A percentile compares a stretch with the other conserved stretches of the same genome.
phyloP scores from a whole-genome alignment of 2,329 filamentous ascomycete genomes.

The Pseudogymnoascus sp. region DNA sequence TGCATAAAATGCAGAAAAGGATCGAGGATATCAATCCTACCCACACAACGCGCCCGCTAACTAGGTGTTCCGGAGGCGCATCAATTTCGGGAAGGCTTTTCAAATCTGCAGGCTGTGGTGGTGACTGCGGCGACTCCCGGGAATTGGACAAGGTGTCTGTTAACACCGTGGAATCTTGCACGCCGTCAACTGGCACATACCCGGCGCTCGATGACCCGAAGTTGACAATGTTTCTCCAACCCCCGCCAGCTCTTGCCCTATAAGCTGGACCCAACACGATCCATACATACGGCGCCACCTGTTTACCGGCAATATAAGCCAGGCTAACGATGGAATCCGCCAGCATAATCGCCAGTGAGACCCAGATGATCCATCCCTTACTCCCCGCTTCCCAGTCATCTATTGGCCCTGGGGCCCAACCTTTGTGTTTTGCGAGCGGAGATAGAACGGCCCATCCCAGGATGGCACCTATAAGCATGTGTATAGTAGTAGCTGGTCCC shows the following conservation, averaged over 20 bases:
- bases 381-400: constrained; percentile 86
- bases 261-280: constrained; percentile 33
- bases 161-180: constrained; percentile 17
- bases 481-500: constrained; percentile 88
- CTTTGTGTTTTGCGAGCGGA: constrained; percentile 74
- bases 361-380: constrained; percentile 98
- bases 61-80: constrained; percentile 75
- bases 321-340: constrained; percentile 87
- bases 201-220: constrained; percentile 19
- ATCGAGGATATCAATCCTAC: constrained; percentile 74
- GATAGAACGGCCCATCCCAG: constrained; percentile 89
- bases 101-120: neutral
- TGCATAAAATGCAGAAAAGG: constrained; percentile 70
- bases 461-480: constrained; percentile 88
- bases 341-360: constrained; percentile 93
- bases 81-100: constrained; percentile 51
- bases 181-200: constrained; percentile 24
- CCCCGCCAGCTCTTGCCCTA: constrained; percentile 24
- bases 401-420: constrained; percentile 85
- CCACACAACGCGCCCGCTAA: constrained; percentile 63
- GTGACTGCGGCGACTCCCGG: neutral
- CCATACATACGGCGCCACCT: constrained; percentile 46
- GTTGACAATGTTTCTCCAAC: constrained; percentile 27
- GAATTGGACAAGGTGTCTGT: neutral
- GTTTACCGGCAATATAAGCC: constrained; percentile 65